These are phyloP conservation scores for Glycyrrhiza uralensis DNA, from an alignment of 306 rosid species.

Conservation along the genomic window DNA sequence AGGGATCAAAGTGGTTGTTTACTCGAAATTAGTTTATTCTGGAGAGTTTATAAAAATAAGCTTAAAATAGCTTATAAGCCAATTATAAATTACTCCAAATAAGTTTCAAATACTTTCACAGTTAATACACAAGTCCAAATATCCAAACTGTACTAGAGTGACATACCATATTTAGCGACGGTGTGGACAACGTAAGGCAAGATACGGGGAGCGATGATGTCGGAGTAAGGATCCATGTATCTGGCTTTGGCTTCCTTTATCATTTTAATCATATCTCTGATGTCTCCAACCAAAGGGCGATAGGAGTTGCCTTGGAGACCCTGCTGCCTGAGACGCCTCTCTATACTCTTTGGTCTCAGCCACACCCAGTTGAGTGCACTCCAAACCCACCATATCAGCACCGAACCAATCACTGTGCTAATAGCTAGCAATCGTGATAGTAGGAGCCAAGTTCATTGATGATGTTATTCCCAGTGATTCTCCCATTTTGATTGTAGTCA, in stretches of 20 bases:
- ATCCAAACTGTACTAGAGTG: too few relatives aligned
- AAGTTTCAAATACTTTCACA: too few relatives aligned
- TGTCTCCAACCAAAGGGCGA: conserved; percentile 32
- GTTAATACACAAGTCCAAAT: too few relatives aligned
- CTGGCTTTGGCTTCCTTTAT: conserved; percentile 34
- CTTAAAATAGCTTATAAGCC: too few relatives aligned
- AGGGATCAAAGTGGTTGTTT: too few relatives aligned
- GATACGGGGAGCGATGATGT: conserved; percentile 35
- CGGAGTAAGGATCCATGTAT: conserved; percentile 33
- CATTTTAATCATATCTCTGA: conserved; percentile 42
- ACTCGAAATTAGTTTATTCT: too few relatives aligned
- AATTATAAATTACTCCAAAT: too few relatives aligned
- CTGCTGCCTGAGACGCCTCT: conserved; percentile 34
- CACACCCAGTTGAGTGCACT: conserved; percentile 37
- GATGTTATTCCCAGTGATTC: background rate
- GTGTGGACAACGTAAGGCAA: conserved; percentile 42
- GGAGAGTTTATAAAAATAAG: too few relatives aligned
- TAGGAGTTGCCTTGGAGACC: conserved; percentile 33
- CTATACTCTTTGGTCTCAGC: conserved; percentile 36
- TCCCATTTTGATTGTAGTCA: too few relatives aligned
- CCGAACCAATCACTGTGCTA: background rate
- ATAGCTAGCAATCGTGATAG: conserved; percentile 9
- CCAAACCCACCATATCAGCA: conserved; percentile 40
- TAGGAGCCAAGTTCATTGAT: background rate
- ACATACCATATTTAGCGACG: conserved; percentile 38